These are phyloP conservation scores for Boletus tomentosulus DNA, from an alignment of 768 basidiomycete genomes.

Conservation along the genomic window DNA sequence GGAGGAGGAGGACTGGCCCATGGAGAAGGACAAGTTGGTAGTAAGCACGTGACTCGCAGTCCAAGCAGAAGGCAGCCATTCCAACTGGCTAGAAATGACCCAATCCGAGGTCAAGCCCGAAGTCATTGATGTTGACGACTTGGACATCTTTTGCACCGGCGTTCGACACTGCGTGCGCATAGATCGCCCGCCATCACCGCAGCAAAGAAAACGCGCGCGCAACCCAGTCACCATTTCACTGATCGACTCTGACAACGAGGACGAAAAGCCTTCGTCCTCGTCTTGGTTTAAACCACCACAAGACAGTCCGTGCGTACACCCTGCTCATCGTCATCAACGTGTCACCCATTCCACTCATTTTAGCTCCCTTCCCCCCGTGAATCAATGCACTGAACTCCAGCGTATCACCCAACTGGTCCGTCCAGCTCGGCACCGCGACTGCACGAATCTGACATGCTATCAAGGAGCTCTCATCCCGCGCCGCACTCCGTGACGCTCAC, in stretches of 20 bases:
- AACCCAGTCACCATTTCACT: slow-evolving; percentile 10
- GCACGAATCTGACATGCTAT: slow-evolving; percentile 5
- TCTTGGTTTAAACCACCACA: slow-evolving; percentile 2
- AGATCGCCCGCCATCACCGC: slow-evolving; percentile 12
- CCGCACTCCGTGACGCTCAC: slow-evolving; percentile 5
- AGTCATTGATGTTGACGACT: slow-evolving; percentile 27
- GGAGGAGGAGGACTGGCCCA: slow-evolving; percentile 20
- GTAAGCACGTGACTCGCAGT: slow-evolving; percentile 9
- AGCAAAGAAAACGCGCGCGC: slow-evolving; percentile 9
- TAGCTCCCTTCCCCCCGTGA: not conserved
- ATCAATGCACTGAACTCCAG: slow-evolving; percentile 21
- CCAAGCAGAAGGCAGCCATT: not conserved
- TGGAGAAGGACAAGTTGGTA: not conserved
- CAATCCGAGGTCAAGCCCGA: slow-evolving; percentile 4
- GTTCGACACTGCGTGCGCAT: slow-evolving; percentile 13
- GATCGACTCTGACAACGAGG: slow-evolving; percentile 15
- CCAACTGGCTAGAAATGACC: not conserved
- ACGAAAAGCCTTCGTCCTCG: slow-evolving; percentile 2
- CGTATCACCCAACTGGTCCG: slow-evolving; percentile 21
- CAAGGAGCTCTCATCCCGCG: slow-evolving; percentile 24
- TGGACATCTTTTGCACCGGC: slow-evolving; percentile 19
- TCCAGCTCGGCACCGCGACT: not conserved
- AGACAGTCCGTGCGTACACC: slow-evolving; percentile 3
- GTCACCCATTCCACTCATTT: not conserved
- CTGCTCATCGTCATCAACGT: not conserved